Evolutionary conservation across 129 eudicot species (phyloP).

Genomic region (Apium graveolens): DNA sequence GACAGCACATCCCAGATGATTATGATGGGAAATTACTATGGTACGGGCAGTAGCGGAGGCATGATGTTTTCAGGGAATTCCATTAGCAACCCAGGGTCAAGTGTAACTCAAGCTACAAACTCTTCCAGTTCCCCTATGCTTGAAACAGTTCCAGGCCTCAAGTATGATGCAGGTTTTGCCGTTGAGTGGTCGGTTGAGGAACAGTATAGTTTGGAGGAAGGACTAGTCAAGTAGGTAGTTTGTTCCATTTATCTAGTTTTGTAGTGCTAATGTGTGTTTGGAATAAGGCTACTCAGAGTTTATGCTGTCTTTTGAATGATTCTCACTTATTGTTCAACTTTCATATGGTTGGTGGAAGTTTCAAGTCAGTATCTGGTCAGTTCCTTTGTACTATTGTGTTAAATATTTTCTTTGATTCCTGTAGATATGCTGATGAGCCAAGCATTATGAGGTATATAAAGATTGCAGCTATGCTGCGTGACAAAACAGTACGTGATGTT

Average conservation of each 20-base stretch:
- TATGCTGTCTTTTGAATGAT: not conserved
- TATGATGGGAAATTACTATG: slow-evolving; percentile 42
- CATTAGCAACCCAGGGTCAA: slow-evolving; percentile 22
- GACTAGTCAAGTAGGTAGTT: slow-evolving; percentile 70
- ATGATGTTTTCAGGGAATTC: slow-evolving; percentile 38
- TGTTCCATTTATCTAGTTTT: slow-evolving; percentile 20
- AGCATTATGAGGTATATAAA: slow-evolving; percentile 73
- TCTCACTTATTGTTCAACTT: not conserved
- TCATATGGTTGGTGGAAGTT: not conserved
- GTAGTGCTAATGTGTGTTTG: not conserved
- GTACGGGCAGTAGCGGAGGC: slow-evolving; percentile 20
- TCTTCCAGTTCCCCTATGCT: slow-evolving; percentile 39
- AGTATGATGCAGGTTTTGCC: slow-evolving; percentile 66
- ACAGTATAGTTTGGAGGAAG: slow-evolving; percentile 80
- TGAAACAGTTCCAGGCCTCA: slow-evolving; percentile 54
- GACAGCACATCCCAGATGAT: slow-evolving; percentile 42
- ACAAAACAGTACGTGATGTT: slow-evolving; percentile 96
- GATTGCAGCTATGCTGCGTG: slow-evolving; percentile 73
- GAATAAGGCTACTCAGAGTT: not conserved
- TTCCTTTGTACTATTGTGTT: slow-evolving; percentile 2
- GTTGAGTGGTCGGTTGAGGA: slow-evolving; percentile 88
- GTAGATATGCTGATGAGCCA: slow-evolving; percentile 73
- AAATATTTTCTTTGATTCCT: slow-evolving; percentile 12
- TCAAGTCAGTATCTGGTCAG: not conserved
- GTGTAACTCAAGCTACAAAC: slow-evolving; percentile 24